phyloP scores from a whole-genome alignment of 2,329 filamentous ascomycete species.

The Emmonsiellopsis sp. region DNA sequence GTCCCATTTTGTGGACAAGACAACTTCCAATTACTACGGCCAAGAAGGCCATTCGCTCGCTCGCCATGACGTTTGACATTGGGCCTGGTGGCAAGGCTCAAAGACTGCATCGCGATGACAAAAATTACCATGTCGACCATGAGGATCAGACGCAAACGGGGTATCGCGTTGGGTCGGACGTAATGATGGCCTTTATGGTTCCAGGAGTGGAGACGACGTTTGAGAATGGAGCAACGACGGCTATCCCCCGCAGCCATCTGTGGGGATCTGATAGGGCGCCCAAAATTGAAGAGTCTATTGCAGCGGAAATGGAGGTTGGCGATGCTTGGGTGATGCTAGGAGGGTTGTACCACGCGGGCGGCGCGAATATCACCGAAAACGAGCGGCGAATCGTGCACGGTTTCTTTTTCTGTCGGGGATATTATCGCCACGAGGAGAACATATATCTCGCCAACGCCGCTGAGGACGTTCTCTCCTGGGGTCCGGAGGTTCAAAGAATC shows the following conservation, averaged over 20 bases:
- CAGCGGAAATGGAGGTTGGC: slow-evolving; percentile 32
- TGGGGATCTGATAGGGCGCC: slow-evolving; percentile 32
- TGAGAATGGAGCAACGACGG: slow-evolving; percentile 35
- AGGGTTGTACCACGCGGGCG: slow-evolving; percentile 33
- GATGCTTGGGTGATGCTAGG: slow-evolving; percentile 33
- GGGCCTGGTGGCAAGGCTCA: slow-evolving; percentile 33
- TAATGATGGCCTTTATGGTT: slow-evolving; percentile 31
- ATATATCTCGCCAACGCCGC: neutral
- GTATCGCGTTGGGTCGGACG: neutral
- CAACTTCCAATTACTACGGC: neutral
- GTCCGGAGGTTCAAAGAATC: neutral
- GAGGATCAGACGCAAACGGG: slow-evolving; percentile 21
- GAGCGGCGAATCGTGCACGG: slow-evolving; percentile 23
- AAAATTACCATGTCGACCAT: slow-evolving; percentile 22
- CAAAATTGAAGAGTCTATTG: slow-evolving; percentile 28
- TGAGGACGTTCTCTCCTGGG: neutral
- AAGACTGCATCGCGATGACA: slow-evolving; percentile 31
- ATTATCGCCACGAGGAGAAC: slow-evolving; percentile 26
- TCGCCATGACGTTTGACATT: slow-evolving; percentile 10
- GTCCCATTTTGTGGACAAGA: neutral
- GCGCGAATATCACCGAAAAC: slow-evolving; percentile 25
- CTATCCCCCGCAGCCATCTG: slow-evolving; percentile 32
- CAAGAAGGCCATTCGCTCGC: neutral
- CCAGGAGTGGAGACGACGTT: slow-evolving; percentile 32
- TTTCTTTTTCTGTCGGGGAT: slow-evolving; percentile 27